Percentiles rank a stretch among this genome's conserved stretches.
Conservation (phyloP, 2,329 filamentous ascomycete species). For the Xylaria multiplex region DNA sequence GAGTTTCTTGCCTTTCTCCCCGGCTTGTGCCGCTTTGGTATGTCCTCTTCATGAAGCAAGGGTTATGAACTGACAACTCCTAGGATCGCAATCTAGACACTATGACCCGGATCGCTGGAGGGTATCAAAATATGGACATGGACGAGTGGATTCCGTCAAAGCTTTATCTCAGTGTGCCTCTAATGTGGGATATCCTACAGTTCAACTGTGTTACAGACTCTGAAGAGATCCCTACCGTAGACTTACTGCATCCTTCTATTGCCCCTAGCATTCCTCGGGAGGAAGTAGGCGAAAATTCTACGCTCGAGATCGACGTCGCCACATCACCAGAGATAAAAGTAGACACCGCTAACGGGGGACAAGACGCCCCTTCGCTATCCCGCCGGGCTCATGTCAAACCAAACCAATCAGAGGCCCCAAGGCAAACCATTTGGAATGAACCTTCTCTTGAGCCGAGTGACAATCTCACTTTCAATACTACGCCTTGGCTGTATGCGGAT, state of each 20-base stretch:
- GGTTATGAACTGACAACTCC: constrained; percentile 12
- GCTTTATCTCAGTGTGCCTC: constrained; percentile 37
- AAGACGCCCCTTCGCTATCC: constrained; percentile 35
- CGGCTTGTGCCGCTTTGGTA: constrained; percentile 37
- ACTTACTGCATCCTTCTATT: constrained; percentile 33
- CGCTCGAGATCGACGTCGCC: constrained; percentile 37
- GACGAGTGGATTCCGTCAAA: constrained; percentile 38
- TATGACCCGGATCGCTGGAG: constrained; percentile 35
- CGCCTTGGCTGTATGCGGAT: constrained; percentile 37
- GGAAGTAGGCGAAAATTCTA: constrained; percentile 33
- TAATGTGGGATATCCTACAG: constrained; percentile 39
- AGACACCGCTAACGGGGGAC: constrained; percentile 36
- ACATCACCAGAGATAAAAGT: constrained; percentile 38
- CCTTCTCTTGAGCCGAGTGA: constrained; percentile 33
- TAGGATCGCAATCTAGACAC: constrained; percentile 37
- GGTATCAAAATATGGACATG: constrained; percentile 36
- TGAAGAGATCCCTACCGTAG: constrained; percentile 34
- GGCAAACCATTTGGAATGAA: constrained; percentile 35
- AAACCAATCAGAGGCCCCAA: constrained; percentile 28
- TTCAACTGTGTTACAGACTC: constrained; percentile 37
- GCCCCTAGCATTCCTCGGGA: constrained; percentile 23
- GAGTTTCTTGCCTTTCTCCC: constrained; percentile 33
- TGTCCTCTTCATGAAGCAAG: constrained; percentile 1
- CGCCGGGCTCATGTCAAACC: constrained; percentile 33
- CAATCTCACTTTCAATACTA: constrained; percentile 38